A percentile compares a stretch with the other conserved stretches of the same genome.
These are phyloP conservation scores for Bromus sterilis DNA, from an alignment of 176 grass and related monocot species.

Conservation along the genomic window DNA sequence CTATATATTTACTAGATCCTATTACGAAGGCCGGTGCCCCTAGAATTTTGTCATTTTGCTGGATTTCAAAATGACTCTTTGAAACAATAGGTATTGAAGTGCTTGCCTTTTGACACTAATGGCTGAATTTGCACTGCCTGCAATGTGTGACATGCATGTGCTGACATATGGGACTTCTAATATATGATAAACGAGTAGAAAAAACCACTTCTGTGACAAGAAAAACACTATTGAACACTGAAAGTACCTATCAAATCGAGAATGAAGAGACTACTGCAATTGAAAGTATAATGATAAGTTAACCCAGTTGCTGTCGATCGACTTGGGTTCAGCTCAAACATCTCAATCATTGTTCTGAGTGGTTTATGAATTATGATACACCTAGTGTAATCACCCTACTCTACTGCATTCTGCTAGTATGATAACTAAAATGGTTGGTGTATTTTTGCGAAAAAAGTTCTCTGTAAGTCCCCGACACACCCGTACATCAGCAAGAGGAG, in stretches of 20 bases:
- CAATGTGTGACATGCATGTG: slow-evolving; percentile 22
- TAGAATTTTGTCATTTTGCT: not conserved
- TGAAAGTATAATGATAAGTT: not conserved
- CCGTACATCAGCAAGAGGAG: not conserved
- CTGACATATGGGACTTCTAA: slow-evolving; percentile 5
- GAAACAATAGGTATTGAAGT: not conserved
- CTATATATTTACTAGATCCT: not conserved
- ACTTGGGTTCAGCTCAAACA: slow-evolving; percentile 12
- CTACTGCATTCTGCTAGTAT: not conserved
- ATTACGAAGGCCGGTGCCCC: slow-evolving; percentile 3
- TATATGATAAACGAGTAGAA: not conserved
- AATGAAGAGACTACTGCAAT: not conserved
- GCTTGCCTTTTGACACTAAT: slow-evolving; percentile 8
- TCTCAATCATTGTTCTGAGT: not conserved
- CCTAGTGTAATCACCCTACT: not conserved
- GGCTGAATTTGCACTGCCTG: not conserved
- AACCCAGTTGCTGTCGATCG: not conserved
- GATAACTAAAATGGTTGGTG: not conserved
- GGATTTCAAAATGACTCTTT: not conserved
- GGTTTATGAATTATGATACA: not conserved
- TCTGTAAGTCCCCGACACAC: slow-evolving; percentile 10
- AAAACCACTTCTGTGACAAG: not conserved
- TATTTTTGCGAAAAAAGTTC: not conserved
- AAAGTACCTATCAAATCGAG: not conserved
- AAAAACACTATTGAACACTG: not conserved